phyloP scores from a whole-genome alignment of 768 basidiomycete species.

The Jaapia argillacea region DNA sequence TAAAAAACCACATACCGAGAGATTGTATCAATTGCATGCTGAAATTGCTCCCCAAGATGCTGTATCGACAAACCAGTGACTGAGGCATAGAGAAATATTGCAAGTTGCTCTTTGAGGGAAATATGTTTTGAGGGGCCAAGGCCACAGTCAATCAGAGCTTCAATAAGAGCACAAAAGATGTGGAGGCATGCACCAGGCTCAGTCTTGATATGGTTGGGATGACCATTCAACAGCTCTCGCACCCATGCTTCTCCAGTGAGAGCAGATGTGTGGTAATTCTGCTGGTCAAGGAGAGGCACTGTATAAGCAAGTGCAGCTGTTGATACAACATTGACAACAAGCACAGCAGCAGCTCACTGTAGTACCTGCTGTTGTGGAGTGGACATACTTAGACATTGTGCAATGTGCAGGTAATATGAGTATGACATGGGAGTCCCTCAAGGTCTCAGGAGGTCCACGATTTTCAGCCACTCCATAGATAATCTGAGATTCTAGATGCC shows the following conservation, averaged over 20 bases:
- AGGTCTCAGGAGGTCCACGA: no score
- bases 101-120: constrained; percentile 9
- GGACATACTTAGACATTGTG: no score
- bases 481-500: no score
- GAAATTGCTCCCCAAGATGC: constrained; percentile 18
- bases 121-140: constrained; percentile 1
- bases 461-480: no score
- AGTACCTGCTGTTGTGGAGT: not conserved
- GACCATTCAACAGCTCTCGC: constrained; percentile 3
- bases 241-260: constrained; percentile 6
- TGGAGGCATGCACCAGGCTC: constrained; percentile 3
- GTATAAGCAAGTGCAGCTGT: not conserved
- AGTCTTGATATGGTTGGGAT: constrained; percentile 3
- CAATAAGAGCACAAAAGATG: constrained; percentile 4
- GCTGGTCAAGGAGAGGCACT: not conserved
- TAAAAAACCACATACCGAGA: constrained; percentile 4
- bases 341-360: not conserved
- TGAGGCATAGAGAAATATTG: constrained; percentile 19
- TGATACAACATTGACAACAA: not conserved
- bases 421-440: no score
- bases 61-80: constrained; percentile 12
- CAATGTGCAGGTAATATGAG: no score
- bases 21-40: constrained; percentile 12
- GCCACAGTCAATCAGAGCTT: constrained; percentile 3
- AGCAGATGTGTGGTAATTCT: constrained; percentile 4